phyloP scores from a whole-genome alignment of 2,329 filamentous ascomycete species.

The Pseudogymnoascus sp. region DNA sequence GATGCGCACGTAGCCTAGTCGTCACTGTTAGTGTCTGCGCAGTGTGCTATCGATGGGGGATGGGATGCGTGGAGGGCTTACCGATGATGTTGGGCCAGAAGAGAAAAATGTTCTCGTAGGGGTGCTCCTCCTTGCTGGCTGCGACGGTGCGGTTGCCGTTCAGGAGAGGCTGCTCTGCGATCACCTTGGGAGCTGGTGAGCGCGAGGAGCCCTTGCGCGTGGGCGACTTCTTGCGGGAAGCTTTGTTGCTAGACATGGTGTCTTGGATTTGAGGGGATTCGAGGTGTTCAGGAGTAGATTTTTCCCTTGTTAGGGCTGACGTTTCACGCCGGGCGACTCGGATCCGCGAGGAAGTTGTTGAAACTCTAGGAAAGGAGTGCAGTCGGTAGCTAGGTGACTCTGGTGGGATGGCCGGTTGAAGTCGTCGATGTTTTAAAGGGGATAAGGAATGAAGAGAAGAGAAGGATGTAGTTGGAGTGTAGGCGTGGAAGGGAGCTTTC shows the following conservation, averaged over 20 bases:
- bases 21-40: not conserved
- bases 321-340: constrained; percentile 1
- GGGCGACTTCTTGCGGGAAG: constrained; percentile 5
- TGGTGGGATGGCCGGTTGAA: not conserved
- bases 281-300: not conserved
- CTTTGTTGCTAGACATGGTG: not conserved
- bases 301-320: constrained; percentile 6
- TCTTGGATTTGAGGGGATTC: not conserved
- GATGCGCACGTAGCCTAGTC: constrained; percentile 66
- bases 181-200: not conserved
- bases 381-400: not conserved
- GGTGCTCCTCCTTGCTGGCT: constrained; percentile 31
- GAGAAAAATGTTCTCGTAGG: constrained; percentile 68
- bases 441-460: constrained; percentile 2
- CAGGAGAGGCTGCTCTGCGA: constrained; percentile 23
- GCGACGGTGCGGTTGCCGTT: constrained; percentile 41
- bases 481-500: not conserved
- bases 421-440: not conserved
- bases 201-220: not conserved
- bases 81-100: constrained; percentile 79
- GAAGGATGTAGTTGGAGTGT: not conserved
- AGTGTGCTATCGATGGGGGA: not conserved
- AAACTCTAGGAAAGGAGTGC: not conserved
- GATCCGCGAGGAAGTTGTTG: not conserved
- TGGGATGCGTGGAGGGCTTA: constrained; percentile 27